phyloP scores from a whole-genome alignment of 2,329 filamentous ascomycete genomes.

The Aspergillus tamarii region DNA sequence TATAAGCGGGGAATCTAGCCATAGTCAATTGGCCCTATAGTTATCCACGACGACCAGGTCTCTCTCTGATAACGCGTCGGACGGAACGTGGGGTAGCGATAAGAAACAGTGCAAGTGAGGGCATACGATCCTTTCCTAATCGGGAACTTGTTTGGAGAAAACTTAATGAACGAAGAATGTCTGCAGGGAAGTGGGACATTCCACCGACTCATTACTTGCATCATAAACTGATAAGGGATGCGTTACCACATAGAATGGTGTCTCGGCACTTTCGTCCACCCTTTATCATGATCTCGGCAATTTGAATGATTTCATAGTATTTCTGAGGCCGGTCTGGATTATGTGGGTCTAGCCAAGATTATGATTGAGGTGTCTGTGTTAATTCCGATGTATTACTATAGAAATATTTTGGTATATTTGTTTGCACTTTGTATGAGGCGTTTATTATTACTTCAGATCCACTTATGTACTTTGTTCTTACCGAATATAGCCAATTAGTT shows the following conservation, averaged over 20 bases:
- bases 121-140: slow-evolving; percentile 5
- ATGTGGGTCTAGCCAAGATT: neutral
- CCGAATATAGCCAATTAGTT: neutral
- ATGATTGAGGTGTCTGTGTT: neutral
- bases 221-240: slow-evolving; percentile 7
- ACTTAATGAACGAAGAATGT: neutral
- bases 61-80: neutral
- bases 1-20: no score
- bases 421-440: neutral
- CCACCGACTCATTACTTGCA: neutral
- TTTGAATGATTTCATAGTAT: no score
- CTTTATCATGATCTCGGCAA: neutral
- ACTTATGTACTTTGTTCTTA: neutral
- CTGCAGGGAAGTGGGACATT: neutral
- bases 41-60: no score
- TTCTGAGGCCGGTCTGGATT: neutral
- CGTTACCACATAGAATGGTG: neutral
- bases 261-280: neutral
- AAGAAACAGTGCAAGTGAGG: neutral
- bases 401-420: neutral
- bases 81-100: neutral
- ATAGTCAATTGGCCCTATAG: no score
- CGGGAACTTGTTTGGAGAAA: slow-evolving; percentile 9
- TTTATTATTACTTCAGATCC: neutral
- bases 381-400: neutral